Conservation (phyloP, 148 eudicot genomes). For the Rhododendron henanense region DNA sequence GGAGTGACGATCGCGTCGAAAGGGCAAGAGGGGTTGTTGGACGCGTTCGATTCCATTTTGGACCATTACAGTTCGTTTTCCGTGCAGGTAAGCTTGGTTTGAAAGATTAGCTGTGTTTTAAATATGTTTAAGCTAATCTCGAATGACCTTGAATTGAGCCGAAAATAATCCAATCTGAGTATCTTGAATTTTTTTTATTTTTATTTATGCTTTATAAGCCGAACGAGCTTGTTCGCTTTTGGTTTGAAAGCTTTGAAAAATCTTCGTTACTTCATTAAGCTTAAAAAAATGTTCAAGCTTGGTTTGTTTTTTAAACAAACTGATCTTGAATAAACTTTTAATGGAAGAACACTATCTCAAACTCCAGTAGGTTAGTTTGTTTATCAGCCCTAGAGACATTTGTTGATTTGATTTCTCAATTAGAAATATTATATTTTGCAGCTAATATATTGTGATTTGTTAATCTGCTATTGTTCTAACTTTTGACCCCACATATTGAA, state of each 20-base stretch:
- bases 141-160: neutral
- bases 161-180: neutral
- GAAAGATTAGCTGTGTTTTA: no score
- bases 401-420: neutral
- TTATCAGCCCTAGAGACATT: neutral
- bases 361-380: neutral
- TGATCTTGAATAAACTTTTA: neutral
- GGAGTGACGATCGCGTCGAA: slow-evolving; percentile 67
- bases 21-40: slow-evolving; percentile 43
- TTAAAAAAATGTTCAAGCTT: neutral
- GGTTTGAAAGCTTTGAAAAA: no score
- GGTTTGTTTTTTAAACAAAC: neutral
- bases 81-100: slow-evolving; percentile 22
- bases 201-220: no score
- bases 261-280: neutral
- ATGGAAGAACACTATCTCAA: neutral
- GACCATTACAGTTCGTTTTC: slow-evolving; percentile 54
- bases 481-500: neutral
- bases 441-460: neutral
- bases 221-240: no score
- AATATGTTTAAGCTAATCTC: neutral
- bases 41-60: slow-evolving; percentile 47
- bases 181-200: no score
- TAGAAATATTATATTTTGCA: neutral
- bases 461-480: neutral